Evolutionary conservation across 2,329 filamentous ascomycete species (phyloP), one percentile per base, ranked within the genome.

Genomic region (Xylariaceae sp.): DNA sequence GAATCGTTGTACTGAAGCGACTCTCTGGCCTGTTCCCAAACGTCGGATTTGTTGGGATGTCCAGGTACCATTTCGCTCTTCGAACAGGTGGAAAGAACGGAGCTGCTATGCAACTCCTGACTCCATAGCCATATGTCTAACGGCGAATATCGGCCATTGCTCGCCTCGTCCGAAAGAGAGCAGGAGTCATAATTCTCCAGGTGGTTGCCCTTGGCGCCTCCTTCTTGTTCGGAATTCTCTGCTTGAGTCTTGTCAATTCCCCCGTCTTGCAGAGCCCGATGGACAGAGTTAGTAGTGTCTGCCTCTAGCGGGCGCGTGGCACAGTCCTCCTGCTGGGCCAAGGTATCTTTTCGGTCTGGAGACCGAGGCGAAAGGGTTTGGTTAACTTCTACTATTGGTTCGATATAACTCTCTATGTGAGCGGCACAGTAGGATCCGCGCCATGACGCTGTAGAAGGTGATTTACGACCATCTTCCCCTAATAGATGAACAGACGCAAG

Each of bases 91-190:
- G 64, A 62, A 31, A 58, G 39, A 7, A 52, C 48, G 27, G 62
- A 66, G 45, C 42, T 45, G 9, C 56, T 54, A 30, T 64, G 64
- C 9, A 65, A 44, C 26, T 62, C 60, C 54, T 68, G 66, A 26
- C 60, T 67, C 7, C 66, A 58, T 42, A 70, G 51, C 67, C 67
- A 70, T 30, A 67, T 51, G 44, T 67, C 61, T 29, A 69, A 53
- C 27, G 66, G 65, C 4, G 67, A 69, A 52, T 62, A 55, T 26
- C 58, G 58, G 32, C 58, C 60, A 29, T 54, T 52, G 26, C 44
- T 54, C 31, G 55, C 57, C 41, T 64, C 58, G 19, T 59, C 37
- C 7, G 52, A 53, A 37, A 51, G 27, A 32, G 7, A 50, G 11
- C 45, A 56, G 27, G 42, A 40, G n/a, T 53, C 41, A 27, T 4